phyloP scores from a whole-genome alignment of 805 yeast species.

The Vanderwaltozyma tropicalis region DNA sequence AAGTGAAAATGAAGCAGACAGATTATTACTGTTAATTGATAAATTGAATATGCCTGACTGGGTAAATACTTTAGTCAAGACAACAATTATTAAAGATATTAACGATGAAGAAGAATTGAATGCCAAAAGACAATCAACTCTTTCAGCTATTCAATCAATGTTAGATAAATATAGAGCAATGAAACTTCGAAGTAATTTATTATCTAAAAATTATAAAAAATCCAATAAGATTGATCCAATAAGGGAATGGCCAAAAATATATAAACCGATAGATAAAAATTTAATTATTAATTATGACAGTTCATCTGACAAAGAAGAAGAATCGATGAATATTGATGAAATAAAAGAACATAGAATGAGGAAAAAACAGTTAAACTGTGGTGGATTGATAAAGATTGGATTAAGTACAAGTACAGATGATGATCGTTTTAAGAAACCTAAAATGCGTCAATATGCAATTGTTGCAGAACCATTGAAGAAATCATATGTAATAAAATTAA shows the following conservation, averaged over 20 bases:
- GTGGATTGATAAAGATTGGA: slow-evolving; percentile 21
- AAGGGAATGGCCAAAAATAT: slow-evolving; percentile 12
- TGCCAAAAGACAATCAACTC: slow-evolving; percentile 42
- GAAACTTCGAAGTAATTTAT: slow-evolving; percentile 14
- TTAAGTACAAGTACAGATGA: slow-evolving; percentile 1
- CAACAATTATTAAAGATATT: slow-evolving; percentile 42
- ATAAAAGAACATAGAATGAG: slow-evolving; percentile 12
- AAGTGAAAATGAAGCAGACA: slow-evolving; percentile 47
- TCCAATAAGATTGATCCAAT: slow-evolving; percentile 11
- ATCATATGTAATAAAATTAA: slow-evolving; percentile 19
- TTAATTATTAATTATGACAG: slow-evolving; percentile 17
- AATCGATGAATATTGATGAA: slow-evolving; percentile 9
- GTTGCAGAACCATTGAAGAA: slow-evolving; percentile 24
- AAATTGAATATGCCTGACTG: slow-evolving; percentile 40
- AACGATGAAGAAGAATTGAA: slow-evolving; percentile 41
- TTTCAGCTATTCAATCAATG: slow-evolving; percentile 34
- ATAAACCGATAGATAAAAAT: slow-evolving; percentile 15
- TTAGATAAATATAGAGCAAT: slow-evolving; percentile 21
- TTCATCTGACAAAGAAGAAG: slow-evolving; percentile 27
- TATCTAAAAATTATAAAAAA: slow-evolving; percentile 9
- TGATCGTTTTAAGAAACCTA: not conserved
- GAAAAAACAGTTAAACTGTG: slow-evolving; percentile 10
- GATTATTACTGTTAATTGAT: slow-evolving; percentile 31
- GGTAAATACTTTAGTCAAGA: slow-evolving; percentile 34
- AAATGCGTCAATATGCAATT: slow-evolving; percentile 12